Evolutionary conservation across 2,329 filamentous ascomycete genomes (phyloP), one percentile per base, ranked within the genome.

Genomic region (Amphichorda felina): DNA sequence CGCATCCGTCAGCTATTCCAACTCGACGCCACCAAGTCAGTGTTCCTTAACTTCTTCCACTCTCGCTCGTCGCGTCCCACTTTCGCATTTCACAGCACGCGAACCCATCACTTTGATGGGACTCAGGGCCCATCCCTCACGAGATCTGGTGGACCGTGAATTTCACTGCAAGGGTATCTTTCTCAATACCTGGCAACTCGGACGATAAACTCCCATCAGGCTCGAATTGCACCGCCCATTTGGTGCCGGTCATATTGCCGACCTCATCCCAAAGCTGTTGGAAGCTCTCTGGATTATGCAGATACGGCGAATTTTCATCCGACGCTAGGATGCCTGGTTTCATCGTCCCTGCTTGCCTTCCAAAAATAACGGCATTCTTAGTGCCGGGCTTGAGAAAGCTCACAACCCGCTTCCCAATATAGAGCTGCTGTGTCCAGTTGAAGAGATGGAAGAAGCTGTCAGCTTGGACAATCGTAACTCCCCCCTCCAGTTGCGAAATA

Each of bases 221-320:
- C 39, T 66, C 57, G 34, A 67, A 43, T 33, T 64, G 55, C 2
- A 69, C 63, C 34, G 55, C 51, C 70, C 70, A 74, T 28, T 45
- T 47, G 2, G 68, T 72, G 17, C 55, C 57, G 1, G 70, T 73
- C 35, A 63, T 46, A 22, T 39, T 41, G 8, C 68, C 68, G 18
- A 73, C 60, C 40, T 71, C 63, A 35, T 70, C 57, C 72, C 72
- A 76, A 17, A 76, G 51, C 25, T 46, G 46, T 43, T 67, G 63
- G 51, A 73, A 75, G 38, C 61, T 70, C 7, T 51, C 46, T 24
- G 60, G 54, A 40, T 69, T 59, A 45, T 74, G 70, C 2, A 70
- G 49, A 41, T 63, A 72, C 7, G 56, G 51, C 14, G 51, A 53
- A 39, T 43, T 24, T 39, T 41, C 14, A 38, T 40, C 5, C 34